Percentiles rank a stretch among this genome's conserved stretches.
phyloP scores from a whole-genome alignment of 768 basidiomycete species.

The Strobilomyces dryophilus region DNA sequence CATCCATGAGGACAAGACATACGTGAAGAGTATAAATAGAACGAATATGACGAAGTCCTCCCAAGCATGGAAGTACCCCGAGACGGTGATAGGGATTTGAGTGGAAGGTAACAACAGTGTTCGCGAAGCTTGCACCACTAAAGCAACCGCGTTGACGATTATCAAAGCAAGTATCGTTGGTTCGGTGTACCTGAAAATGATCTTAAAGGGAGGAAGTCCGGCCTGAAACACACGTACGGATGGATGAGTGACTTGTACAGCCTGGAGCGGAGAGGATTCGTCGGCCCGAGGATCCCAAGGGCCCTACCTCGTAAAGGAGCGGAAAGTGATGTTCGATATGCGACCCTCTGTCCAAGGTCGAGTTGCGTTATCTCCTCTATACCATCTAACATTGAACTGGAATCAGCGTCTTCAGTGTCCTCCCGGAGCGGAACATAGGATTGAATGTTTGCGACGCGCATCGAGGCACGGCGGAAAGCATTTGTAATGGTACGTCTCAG shows the following conservation, averaged over 20 bases:
- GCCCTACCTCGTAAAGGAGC: slow-evolving; percentile 72
- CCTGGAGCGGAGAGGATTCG: slow-evolving; percentile 55
- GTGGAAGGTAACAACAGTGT: slow-evolving; percentile 51
- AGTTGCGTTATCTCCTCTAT: slow-evolving; percentile 36
- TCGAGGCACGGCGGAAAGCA: slow-evolving; percentile 59
- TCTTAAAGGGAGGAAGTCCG: not conserved
- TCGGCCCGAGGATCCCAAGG: slow-evolving; percentile 70
- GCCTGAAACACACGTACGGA: slow-evolving; percentile 47
- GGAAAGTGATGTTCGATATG: slow-evolving; percentile 40
- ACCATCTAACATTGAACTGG: slow-evolving; percentile 30
- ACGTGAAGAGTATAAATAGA: slow-evolving; percentile 86
- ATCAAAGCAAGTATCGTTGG: slow-evolving; percentile 80
- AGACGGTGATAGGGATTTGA: slow-evolving; percentile 40
- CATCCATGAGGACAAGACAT: slow-evolving; percentile 28
- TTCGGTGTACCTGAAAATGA: slow-evolving; percentile 70
- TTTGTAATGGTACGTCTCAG: slow-evolving; percentile 56
- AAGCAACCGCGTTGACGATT: slow-evolving; percentile 73
- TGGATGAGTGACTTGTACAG: slow-evolving; percentile 69
- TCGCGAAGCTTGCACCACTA: slow-evolving; percentile 75
- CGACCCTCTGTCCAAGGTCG: slow-evolving; percentile 17
- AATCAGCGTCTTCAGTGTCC: slow-evolving; percentile 34
- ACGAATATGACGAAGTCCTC: slow-evolving; percentile 84
- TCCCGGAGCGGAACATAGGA: slow-evolving; percentile 56
- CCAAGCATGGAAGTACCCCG: slow-evolving; percentile 85
- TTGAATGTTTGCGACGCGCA: slow-evolving; percentile 80